Evolutionary conservation across 345 rosid genomes (phyloP).

Genomic region (Rhodomyrtus tomentosa): DNA sequence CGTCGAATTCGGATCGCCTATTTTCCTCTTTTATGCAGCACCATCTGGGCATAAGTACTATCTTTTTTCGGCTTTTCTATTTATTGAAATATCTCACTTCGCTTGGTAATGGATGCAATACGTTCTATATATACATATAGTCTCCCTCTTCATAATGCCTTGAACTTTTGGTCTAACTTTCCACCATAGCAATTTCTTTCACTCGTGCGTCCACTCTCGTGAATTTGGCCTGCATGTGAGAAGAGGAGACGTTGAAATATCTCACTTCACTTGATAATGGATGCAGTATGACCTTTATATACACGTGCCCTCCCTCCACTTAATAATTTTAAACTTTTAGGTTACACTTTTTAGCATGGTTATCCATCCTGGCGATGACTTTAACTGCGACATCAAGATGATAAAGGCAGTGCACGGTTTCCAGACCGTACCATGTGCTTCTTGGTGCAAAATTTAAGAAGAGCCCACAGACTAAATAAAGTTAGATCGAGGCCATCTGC

Average conservation of each 20-base stretch:
- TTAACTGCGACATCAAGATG: too few relatives aligned
- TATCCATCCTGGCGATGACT: too few relatives aligned
- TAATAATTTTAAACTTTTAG: not conserved
- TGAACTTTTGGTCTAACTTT: not conserved
- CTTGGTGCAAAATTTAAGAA: too few relatives aligned
- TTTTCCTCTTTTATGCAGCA: not conserved
- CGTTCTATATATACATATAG: too few relatives aligned
- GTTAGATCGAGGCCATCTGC: too few relatives aligned
- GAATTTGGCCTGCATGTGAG: not conserved
- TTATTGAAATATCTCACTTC: not conserved
- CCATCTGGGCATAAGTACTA: not conserved
- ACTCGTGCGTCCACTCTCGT: not conserved
- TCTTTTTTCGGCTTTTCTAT: not conserved
- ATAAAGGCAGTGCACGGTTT: too few relatives aligned
- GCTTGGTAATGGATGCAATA: not conserved
- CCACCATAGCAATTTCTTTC: not conserved
- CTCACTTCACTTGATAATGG: not conserved
- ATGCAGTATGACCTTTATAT: not conserved
- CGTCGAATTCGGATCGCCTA: not conserved
- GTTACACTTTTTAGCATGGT: not conserved
- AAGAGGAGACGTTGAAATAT: not conserved
- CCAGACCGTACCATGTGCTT: too few relatives aligned
- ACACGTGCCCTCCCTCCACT: not conserved
- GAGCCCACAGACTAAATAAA: too few relatives aligned
- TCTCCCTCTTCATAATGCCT: not conserved